A percentile compares a stretch with the other conserved stretches of the same genome.
These are phyloP conservation scores for Boletus sensibilis DNA, from an alignment of 768 basidiomycete genomes.

Conservation along the genomic window DNA sequence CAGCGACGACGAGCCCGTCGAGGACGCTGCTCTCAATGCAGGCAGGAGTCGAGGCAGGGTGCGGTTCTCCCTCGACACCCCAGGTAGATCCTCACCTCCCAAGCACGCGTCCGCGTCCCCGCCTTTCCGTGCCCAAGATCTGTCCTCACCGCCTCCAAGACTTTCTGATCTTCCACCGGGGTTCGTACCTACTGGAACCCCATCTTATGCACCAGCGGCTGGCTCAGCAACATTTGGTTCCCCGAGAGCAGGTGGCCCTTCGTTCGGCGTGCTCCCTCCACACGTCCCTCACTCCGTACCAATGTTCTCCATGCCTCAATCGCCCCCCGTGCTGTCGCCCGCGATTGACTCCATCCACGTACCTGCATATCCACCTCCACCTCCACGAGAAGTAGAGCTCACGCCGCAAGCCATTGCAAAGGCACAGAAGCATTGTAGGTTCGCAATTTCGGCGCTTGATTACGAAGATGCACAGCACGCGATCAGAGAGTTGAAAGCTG, in stretches of 20 bases:
- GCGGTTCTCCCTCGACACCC: constrained; percentile 19
- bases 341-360: constrained; percentile 6
- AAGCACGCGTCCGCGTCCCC: constrained; percentile 11
- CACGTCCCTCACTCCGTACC: constrained; percentile 7
- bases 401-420: constrained; percentile 66
- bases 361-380: constrained; percentile 23
- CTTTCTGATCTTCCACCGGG: constrained; percentile 28
- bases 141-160: constrained; percentile 16
- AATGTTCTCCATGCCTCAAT: constrained; percentile 15
- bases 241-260: background rate
- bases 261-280: constrained; percentile 21
- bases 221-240: constrained; percentile 7
- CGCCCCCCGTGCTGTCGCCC: constrained; percentile 18
- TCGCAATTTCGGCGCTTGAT: constrained; percentile 92
- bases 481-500: constrained; percentile 73
- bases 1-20: constrained; percentile 28
- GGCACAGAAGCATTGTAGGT: constrained; percentile 88
- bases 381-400: constrained; percentile 41
- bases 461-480: constrained; percentile 93
- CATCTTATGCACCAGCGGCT: constrained; percentile 15
- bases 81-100: constrained; percentile 16
- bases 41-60: constrained; percentile 7
- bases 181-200: constrained; percentile 27
- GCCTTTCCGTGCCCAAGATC: constrained; percentile 4
- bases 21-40: constrained; percentile 16